Evolutionary conservation across 2,329 filamentous ascomycete species (phyloP), one percentile per base, ranked within the genome.

Genomic region (Tolypocladium inflatum): DNA sequence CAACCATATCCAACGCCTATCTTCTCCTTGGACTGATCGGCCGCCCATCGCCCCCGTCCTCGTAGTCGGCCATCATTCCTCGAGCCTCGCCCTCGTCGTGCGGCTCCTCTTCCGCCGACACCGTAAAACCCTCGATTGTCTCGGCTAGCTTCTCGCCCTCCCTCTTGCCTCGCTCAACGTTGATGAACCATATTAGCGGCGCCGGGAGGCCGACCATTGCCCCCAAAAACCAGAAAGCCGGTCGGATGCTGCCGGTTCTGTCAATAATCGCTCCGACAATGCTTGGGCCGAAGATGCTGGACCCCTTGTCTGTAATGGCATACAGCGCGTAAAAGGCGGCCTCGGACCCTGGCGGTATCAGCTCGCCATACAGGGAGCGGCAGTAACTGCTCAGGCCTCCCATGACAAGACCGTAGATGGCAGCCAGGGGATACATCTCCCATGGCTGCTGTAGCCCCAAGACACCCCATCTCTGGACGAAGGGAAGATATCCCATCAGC

Each of bases 261-360:
- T 97, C 92, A 15, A 94, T 96, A 63, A 99, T 96, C 15, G 86
- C 85, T 1, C 92, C 94, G 0, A 99, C 94, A 68, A 99, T 93
- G 0, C 91, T 89, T 0, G 94, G 94, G 0, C 94, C 94, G 71
- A 99, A 97, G 2, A 97, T 80, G 68, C 90, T 95, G 26, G 89
- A 94, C 1, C 93, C 92, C 73, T 99, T 99, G 71, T 99, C 94
- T 2, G 94, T 97, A 62, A 97, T 97, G 41, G 94, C 94, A 69
- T 97, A 99, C 2, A 99, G 79, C 0, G 93, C 92, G 70, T 96
- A 99, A 69, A 99, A 99, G 0, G 93, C 92, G 0, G 94, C 92
- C 73, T 99, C 94, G 37, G 89, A 95, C 4, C 94, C 94, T 0
- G 91, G 90, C 1, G 94, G 94, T 57, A 99, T 96, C 58, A 99